Evolutionary conservation across 2,329 filamentous ascomycete genomes (phyloP).

Genomic region (Mycosphaerella arachidis): DNA sequence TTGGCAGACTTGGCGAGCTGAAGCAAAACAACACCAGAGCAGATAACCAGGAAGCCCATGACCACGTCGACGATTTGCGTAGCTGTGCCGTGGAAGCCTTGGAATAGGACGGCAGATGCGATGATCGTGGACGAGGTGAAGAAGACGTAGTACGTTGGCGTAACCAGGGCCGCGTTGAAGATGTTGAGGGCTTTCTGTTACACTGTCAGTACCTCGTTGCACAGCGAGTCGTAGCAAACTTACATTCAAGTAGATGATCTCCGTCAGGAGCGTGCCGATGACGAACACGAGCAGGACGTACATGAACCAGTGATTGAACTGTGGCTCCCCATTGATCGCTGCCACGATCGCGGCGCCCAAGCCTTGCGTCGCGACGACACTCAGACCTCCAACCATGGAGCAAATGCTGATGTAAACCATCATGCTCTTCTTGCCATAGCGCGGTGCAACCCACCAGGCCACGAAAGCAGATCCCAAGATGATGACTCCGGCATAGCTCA

Average conservation of each 20-base stretch:
- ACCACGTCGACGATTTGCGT: slow-evolving; percentile 82
- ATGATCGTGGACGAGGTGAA: slow-evolving; percentile 96
- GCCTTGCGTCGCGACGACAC: slow-evolving; percentile 91
- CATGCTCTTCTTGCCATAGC: slow-evolving; percentile 96
- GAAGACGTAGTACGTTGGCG: slow-evolving; percentile 97
- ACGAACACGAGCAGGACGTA: slow-evolving; percentile 92
- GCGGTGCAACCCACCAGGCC: slow-evolving; percentile 75
- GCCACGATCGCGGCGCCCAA: slow-evolving; percentile 86
- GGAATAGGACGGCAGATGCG: slow-evolving; percentile 86
- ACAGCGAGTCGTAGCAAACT: slow-evolving; percentile 36
- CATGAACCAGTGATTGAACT: slow-evolving; percentile 97
- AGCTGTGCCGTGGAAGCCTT: slow-evolving; percentile 83
- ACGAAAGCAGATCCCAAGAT: slow-evolving; percentile 67
- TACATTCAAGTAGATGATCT: slow-evolving; percentile 94
- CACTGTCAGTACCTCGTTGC: slow-evolving; percentile 15
- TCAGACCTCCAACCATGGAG: slow-evolving; percentile 88
- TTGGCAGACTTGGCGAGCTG: slow-evolving; percentile 98
- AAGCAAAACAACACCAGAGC: slow-evolving; percentile 82
- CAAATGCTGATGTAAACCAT: slow-evolving; percentile 95
- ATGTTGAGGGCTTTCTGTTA: slow-evolving; percentile 95
- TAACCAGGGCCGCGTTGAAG: slow-evolving; percentile 94
- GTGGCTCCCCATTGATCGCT: slow-evolving; percentile 71
- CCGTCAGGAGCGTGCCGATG: slow-evolving; percentile 78
- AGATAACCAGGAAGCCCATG: slow-evolving; percentile 90
- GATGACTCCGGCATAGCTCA: slow-evolving; percentile 78